Evolutionary conservation across 306 rosid genomes (phyloP), one percentile per base, ranked within the genome.

Genomic region (Prunus dulcis): DNA sequence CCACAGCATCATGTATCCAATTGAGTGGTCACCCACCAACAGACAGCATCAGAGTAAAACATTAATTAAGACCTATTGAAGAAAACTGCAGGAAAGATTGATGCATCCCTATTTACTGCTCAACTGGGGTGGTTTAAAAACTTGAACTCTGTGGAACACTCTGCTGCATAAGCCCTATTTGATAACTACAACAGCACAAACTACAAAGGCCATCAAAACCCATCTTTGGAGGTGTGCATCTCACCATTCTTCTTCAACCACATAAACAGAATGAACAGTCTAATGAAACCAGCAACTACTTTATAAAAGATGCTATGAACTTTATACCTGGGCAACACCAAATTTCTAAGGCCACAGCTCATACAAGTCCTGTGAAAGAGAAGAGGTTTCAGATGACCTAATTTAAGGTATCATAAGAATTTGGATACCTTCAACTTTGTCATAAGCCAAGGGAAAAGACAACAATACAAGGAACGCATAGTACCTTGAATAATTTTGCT

Each of bases 401-500:
- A n/a, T n/a, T n/a, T n/a, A n/a, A n/a, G n/a, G n/a, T n/a, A n/a
- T 52, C 46, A 11, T 57, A 3, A 9, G 41, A 50, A 27, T 71
- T 72, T 79, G 20, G 28, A 25, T 27, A 65, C 53, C 71, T 79
- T 43, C 38, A 65, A 56, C 43, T 58, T 5, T 11, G 43, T 25
- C 8, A 58, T 41, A 73, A 43, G 76, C 10, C 18, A 73, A 27
- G 60, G n/a, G 46, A n/a, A 53, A 67, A 57, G 64, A 50, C 30
- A 71, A 23, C 30, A 17, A 64, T 64, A 14, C 34, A 61, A 67
- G 56, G 55, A 73, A 46, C 12, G 73, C 38, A 47, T 15, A 75
- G 58, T 83, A 90, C 96, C 96, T 90, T 90, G 72, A 90, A 86
- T 62, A 90, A 76, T 68, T 72, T 86, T 70, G 78, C 56, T 79